Conservation (phyloP, 257 asterid genomes). For the Solanum raphanifolium region DNA sequence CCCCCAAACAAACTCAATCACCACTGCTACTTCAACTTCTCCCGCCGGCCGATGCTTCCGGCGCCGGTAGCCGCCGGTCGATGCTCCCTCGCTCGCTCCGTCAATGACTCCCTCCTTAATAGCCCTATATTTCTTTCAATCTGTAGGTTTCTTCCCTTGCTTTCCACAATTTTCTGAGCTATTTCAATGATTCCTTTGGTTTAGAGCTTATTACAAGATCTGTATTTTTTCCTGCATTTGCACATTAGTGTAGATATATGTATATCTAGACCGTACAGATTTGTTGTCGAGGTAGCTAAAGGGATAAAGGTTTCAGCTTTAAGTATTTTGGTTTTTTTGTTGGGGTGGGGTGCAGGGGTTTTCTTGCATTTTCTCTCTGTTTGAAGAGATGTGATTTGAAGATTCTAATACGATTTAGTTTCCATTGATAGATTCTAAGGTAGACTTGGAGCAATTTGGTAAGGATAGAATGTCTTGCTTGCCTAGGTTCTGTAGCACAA, state of each 20-base stretch:
- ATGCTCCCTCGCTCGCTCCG: not conserved
- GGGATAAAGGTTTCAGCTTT: not conserved
- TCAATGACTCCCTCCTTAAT: not conserved
- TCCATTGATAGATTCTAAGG: not conserved
- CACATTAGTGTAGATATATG: not conserved
- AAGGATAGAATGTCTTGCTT: not conserved
- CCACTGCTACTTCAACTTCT: not conserved
- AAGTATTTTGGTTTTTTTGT: not conserved
- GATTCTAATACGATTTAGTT: not conserved
- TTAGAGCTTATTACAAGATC: not conserved
- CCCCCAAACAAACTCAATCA: not conserved
- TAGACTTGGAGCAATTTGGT: not conserved
- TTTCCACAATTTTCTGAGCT: not conserved
- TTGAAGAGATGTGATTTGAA: not conserved
- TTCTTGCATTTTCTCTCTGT: not conserved
- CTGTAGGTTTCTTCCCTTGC: not conserved
- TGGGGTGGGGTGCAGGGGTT: not conserved
- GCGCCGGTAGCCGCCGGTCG: not conserved
- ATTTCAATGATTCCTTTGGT: not conserved
- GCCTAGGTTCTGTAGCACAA: not conserved
- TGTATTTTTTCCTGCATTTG: not conserved
- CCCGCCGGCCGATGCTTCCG: not conserved
- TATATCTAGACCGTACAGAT: not conserved
- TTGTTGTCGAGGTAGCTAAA: not conserved
- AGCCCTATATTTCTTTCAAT: not conserved